phyloP scores from a whole-genome alignment of 768 basidiomycete species.

The Calocera cornea region DNA sequence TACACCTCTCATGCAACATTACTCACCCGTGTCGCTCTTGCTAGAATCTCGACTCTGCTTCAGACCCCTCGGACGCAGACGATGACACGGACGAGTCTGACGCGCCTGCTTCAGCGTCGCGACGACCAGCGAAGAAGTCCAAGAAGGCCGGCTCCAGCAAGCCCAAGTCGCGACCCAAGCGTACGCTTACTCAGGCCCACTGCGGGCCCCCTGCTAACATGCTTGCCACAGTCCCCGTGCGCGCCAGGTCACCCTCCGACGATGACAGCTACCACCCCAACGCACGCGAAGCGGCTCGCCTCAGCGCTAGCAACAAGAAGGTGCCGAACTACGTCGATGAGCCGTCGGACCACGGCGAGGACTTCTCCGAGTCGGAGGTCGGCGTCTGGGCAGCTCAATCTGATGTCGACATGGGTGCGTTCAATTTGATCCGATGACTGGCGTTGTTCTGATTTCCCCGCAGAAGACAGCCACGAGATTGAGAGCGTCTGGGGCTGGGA shows the following conservation, averaged over 20 bases:
- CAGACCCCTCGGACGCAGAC: conserved; percentile 2
- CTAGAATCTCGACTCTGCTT: background rate
- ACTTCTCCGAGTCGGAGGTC: conserved; percentile 38
- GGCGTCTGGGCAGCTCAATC: conserved; percentile 30
- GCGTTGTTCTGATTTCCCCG: conserved; percentile 16
- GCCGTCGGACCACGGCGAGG: conserved; percentile 41
- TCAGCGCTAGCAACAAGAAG: conserved; percentile 60
- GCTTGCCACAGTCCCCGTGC: conserved; percentile 2
- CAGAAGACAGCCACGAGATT: conserved; percentile 66
- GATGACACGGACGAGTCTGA: conserved; percentile 17
- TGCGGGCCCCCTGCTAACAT: conserved; percentile 34
- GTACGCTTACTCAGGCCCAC: conserved; percentile 37
- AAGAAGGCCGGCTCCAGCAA: conserved; percentile 37
- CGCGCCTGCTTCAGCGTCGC: background rate
- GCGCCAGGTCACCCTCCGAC: conserved; percentile 27
- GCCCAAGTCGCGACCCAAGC: conserved; percentile 28
- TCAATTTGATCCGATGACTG: background rate
- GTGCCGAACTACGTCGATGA: conserved; percentile 66
- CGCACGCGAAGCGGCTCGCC: conserved; percentile 28
- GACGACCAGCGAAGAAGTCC: conserved; percentile 24
- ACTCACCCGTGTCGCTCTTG: background rate
- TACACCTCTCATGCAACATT: conserved; percentile 1
- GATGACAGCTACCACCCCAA: conserved; percentile 21
- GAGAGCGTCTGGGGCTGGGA: conserved; percentile 80
- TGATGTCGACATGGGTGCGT: background rate